Base-by-base conservation (phyloP, 495 filamentous ascomycete genomes). In the Aspergillus hancockii region DNA sequence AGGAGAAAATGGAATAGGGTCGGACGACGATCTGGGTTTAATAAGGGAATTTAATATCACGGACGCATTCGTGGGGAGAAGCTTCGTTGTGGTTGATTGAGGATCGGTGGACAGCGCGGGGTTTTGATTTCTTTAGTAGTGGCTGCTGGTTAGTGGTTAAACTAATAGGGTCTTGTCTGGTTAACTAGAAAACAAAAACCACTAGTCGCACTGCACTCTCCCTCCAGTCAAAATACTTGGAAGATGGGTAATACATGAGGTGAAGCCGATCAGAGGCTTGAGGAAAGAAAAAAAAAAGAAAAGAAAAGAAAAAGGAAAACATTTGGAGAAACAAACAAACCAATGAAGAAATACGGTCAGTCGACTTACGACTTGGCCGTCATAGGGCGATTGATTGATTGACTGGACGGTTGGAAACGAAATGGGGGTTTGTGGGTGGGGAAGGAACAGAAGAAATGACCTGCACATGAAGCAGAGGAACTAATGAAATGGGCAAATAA, bases 61-160 rank as follows among this genome's bases (percentile, higher is more conserved):
- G 38, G 57, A 47, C 51, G 31, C 32, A 51, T 55, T 64, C 53
- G 52, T 36, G 57, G 58, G 57, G 58, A 58, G 59, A 57, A 57
- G 57, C 51, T 57, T 54, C 54, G 51, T 28, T 28, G 25, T 53
- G 22, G 22, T 53, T 53, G 38, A 38, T 40, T 55, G 51, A 59
- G 49, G 40, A 41, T 50, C 50, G 38, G 57, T 52, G 57, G 49
- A 54, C 57, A 59, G 49, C 60, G 56, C 49, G 59, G 53, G 53
- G 59, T 52, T 45, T 52, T 34, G 34, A 23, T 21, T 54, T 46
- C 40, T 50, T 57, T 50, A 57, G 30, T 34, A 49, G 46, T 31
- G 49, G 56, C n/a, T n/a, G n/a, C n/a, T 45, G 16, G 53, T 18
- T 47, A 55, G 53, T 31, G 13, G 38, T 25, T 3, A 30, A 25